Conservation (phyloP, 2,329 filamentous ascomycete genomes). For the Pleochaeta shiraiana region DNA sequence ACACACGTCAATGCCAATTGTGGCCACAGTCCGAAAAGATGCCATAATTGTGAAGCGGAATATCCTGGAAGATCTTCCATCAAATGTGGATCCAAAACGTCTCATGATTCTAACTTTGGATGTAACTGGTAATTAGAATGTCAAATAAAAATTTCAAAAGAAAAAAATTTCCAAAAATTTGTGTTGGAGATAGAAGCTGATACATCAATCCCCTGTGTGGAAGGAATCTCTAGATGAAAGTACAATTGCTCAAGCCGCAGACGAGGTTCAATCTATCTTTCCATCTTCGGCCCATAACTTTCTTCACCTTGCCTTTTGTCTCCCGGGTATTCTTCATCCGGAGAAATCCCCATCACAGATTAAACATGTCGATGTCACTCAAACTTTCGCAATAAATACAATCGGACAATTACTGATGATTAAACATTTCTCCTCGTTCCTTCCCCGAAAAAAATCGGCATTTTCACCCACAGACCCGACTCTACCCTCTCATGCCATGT, state of each 20-base stretch:
- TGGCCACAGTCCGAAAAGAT: conserved; percentile 36
- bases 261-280: conserved; percentile 29
- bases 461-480: conserved; percentile 13
- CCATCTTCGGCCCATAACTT: conserved; percentile 27
- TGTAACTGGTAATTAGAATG: conserved; percentile 30
- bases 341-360: conserved; percentile 51
- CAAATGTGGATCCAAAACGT: conserved; percentile 22
- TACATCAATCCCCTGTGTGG: too few species aligned
- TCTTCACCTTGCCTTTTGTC: conserved; percentile 44
- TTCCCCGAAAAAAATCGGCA: conserved; percentile 33
- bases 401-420: conserved; percentile 54
- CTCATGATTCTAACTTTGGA: conserved; percentile 31
- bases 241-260: conserved; percentile 34
- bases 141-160: too few species aligned
- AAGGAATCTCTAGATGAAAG: conserved; percentile 35
- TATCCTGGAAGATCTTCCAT: conserved; percentile 23
- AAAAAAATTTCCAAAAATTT: too few species aligned
- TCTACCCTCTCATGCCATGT: conserved; percentile 34
- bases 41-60: conserved; percentile 25
- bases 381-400: conserved; percentile 51
- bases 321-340: conserved; percentile 50
- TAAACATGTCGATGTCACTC: conserved; percentile 34
- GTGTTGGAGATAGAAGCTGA: too few species aligned
- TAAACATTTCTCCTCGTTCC: conserved; percentile 50
- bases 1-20: conserved; percentile 33